Evolutionary conservation across 2,329 filamentous ascomycete species (phyloP).

Genomic region (Passalora sequoiae): DNA sequence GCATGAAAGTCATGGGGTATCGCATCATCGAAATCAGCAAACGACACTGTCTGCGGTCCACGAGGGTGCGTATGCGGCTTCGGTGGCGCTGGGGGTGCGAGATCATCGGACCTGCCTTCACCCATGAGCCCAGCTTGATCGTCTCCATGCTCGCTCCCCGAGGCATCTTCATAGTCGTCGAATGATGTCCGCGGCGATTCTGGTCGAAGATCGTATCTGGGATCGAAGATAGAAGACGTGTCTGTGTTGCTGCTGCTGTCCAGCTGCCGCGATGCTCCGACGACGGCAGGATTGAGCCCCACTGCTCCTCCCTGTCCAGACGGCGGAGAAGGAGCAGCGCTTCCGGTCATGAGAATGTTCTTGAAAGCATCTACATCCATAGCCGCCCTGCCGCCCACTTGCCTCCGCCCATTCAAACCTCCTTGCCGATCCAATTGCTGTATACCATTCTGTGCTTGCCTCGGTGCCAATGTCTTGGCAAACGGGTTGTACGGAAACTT

Average conservation of each 20-base stretch:
- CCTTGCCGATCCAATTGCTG: constrained; percentile 9
- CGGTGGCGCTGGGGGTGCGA: constrained; percentile 63
- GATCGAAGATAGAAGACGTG: constrained; percentile 52
- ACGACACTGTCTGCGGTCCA: constrained; percentile 36
- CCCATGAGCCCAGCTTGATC: constrained; percentile 35
- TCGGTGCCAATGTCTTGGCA: constrained; percentile 30
- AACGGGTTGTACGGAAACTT: constrained; percentile 34
- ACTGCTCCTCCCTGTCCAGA: constrained; percentile 5
- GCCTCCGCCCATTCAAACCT: constrained; percentile 8
- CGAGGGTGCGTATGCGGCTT: constrained; percentile 72
- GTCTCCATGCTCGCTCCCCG: constrained; percentile 34
- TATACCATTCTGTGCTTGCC: constrained; percentile 22
- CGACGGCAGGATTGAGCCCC: constrained; percentile 16
- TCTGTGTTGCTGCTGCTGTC: constrained; percentile 50
- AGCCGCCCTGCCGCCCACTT: constrained; percentile 32
- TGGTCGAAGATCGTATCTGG: constrained; percentile 36
- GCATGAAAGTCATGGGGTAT: constrained; percentile 24
- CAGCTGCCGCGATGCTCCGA: constrained; percentile 10
- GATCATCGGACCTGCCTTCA: constrained; percentile 39
- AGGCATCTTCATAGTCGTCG: constrained; percentile 39
- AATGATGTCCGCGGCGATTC: constrained; percentile 55
- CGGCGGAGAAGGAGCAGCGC: constrained; percentile 36
- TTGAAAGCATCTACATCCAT: constrained; percentile 74
- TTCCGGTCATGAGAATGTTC: constrained; percentile 67
- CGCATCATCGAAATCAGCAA: constrained; percentile 31